Evolutionary conservation across 257 asterid genomes (phyloP).

Genomic region (Solanum piurae): DNA sequence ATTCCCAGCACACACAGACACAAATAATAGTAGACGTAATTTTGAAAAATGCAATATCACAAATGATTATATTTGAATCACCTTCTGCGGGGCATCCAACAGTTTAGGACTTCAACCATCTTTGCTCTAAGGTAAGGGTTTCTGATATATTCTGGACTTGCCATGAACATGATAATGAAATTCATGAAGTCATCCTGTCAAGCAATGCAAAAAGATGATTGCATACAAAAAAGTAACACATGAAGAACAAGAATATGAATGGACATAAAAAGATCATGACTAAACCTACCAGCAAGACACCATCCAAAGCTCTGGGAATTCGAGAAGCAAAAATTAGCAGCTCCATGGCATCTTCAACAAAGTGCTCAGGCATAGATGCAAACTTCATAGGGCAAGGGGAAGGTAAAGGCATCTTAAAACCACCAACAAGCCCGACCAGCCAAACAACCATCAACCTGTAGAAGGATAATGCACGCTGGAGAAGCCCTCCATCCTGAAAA

Average conservation of each 20-base stretch:
- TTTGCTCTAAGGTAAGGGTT: conserved; percentile 96
- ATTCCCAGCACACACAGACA: background rate
- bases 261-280: background rate
- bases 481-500: conserved; percentile 72
- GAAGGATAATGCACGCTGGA: conserved; percentile 79
- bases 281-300: conserved; percentile 55
- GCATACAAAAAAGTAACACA: background rate
- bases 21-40: background rate
- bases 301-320: conserved; percentile 95
- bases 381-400: conserved; percentile 78
- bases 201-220: conserved; percentile 1
- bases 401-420: conserved; percentile 86
- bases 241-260: background rate
- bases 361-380: conserved; percentile 91
- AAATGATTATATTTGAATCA: conserved; percentile 2
- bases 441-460: conserved; percentile 88
- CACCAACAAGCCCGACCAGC: conserved; percentile 80
- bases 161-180: conserved; percentile 99
- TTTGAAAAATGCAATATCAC: background rate
- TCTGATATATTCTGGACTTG: conserved; percentile 78
- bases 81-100: conserved; percentile 98
- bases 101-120: conserved; percentile 98
- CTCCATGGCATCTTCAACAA: conserved; percentile 95
- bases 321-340: conserved; percentile 89
- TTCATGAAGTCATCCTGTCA: conserved; percentile 93